phyloP scores from a whole-genome alignment of 1,139 yeast species.

The Yamadazyma membranifaciens region DNA sequence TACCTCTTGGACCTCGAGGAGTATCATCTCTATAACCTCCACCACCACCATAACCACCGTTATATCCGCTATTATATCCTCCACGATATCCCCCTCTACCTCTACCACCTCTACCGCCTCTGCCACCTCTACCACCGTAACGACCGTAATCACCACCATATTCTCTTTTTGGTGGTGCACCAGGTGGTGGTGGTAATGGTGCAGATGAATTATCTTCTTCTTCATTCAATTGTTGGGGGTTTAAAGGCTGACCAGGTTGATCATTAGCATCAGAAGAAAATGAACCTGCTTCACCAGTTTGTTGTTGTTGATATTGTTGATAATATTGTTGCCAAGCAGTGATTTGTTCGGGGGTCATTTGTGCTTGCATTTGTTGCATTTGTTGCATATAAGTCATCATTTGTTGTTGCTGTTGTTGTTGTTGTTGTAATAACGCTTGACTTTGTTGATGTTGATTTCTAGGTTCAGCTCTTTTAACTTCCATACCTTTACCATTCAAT shows the following conservation, averaged over 20 bases:
- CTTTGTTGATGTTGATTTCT: constrained; percentile 55
- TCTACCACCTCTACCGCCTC: constrained; percentile 17
- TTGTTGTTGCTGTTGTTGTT: constrained; percentile 27
- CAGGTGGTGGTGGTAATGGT: constrained; percentile 7
- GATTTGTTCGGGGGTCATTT: constrained; percentile 87
- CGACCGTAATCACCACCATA: constrained; percentile 24
- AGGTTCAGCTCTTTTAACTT: constrained; percentile 98
- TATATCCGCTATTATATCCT: neutral
- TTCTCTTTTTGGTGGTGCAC: constrained; percentile 11
- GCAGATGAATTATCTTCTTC: constrained; percentile 17
- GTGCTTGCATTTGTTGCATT: constrained; percentile 46
- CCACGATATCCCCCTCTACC: constrained; percentile 3
- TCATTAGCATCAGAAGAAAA: constrained; percentile 25
- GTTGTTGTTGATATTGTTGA: constrained; percentile 53
- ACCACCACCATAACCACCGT: constrained; percentile 18
- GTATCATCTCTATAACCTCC: constrained; percentile 15
- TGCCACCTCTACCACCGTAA: constrained; percentile 19
- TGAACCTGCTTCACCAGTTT: no score
- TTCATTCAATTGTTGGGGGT: constrained; percentile 51
- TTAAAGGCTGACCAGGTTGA: constrained; percentile 49
- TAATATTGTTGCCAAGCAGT: constrained; percentile 81
- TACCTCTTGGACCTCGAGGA: constrained; percentile 36
- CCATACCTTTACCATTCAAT: constrained; percentile 88
- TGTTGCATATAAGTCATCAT: constrained; percentile 21
- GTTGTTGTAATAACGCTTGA: constrained; percentile 30